Percentiles rank a stretch among this genome's conserved stretches.
Conservation (phyloP, 768 basidiomycete genomes). For the Mycena vitilis region DNA sequence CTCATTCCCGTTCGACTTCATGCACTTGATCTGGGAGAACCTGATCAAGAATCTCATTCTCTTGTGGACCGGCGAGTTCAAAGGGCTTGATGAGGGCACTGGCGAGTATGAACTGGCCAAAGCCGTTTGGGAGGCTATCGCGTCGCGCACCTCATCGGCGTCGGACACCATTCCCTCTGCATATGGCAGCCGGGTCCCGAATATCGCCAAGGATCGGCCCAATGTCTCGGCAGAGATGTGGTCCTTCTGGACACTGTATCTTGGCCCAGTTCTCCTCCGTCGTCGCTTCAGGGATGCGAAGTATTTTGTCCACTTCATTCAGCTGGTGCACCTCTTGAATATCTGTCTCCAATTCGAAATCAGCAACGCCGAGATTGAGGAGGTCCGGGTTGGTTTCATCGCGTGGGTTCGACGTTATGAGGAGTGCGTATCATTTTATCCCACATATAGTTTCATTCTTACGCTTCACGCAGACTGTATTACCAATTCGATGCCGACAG, state of each 20-base stretch:
- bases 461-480: conserved; percentile 29
- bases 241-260: neutral
- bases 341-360: conserved; percentile 35
- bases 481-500: conserved; percentile 41
- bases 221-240: neutral
- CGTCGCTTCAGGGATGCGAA: conserved; percentile 42
- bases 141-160: neutral
- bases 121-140: neutral
- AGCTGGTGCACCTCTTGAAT: conserved; percentile 51
- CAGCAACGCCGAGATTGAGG: conserved; percentile 4
- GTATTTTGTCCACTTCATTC: conserved; percentile 57
- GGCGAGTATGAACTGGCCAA: neutral
- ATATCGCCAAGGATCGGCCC: conserved; percentile 40
- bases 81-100: conserved; percentile 12
- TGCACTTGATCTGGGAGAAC: neutral
- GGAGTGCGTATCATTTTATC: neutral
- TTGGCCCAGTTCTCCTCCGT: conserved; percentile 53
- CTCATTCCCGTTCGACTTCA: conserved; percentile 57
- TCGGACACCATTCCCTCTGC: conserved; percentile 51
- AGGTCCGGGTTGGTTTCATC: conserved; percentile 14
- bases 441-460: too few species aligned
- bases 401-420: neutral
- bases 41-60: conserved; percentile 46
- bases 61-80: conserved; percentile 46
- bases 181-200: conserved; percentile 43